Base-by-base conservation (phyloP, 2,329 filamentous ascomycete species). In the Metarhizium guizhouense region DNA sequence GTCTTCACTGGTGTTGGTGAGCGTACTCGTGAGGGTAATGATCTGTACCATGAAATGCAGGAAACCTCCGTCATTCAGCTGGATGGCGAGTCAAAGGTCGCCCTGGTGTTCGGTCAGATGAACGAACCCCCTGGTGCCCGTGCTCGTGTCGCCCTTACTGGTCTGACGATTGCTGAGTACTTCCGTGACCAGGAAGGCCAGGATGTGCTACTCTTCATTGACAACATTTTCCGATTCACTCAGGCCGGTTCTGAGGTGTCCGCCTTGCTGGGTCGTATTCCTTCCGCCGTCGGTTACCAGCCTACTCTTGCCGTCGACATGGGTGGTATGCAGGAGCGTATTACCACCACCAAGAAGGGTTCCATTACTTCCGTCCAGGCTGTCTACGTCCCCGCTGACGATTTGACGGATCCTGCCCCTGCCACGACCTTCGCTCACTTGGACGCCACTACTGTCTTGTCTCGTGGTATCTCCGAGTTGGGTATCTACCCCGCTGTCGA, bases 41-140 rank as follows among this genome's bases (percentile, higher is more conserved):
- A 99, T 87, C 79, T 99, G 84, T 99, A 99, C 88, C 93, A 99
- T 82, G 94, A 99, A 86, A 99, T 99, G 94, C 94, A 97, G 84
- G 93, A 99, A 82, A 99, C 94, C 67, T 90, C 89, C 73, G 94
- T 99, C 84, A 99, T 99, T 79, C 86, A 99, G 79, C 90, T 99
- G 65, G 94, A 99, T 64, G 94, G 94, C 78, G 93, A 96, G 71
- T 97, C 94, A 76, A 99, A 99, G 88, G 94, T 97, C 82, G 90
- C 94, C 63, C 82, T 99, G 67, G 94, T 99, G 67, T 99, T 99
- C 81, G 94, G 94, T 84, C 94, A 99, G 84, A 99, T 99, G 94
- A 99, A 99, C 86, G 94, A 99, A 83, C 94, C 94, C 75, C 94
- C 94, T 63, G 94, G 94, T 84, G 94, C 94, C 73, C 94, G 94